Evolutionary conservation across 2,329 filamentous ascomycete genomes (phyloP).

Genomic region (Aphanoascus verrucosus): DNA sequence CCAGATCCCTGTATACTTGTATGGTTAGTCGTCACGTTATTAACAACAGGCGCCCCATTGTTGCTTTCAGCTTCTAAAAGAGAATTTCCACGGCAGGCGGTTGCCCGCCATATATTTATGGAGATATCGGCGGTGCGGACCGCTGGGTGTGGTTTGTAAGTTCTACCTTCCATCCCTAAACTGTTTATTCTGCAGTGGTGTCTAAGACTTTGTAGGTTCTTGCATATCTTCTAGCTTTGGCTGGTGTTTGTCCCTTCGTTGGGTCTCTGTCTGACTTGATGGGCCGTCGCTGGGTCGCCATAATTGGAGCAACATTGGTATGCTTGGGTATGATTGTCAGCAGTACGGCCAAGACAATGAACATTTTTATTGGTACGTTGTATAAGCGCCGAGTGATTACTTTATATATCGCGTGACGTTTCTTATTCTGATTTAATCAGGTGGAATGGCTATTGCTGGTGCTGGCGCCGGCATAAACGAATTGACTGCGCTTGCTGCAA

Average conservation of each 20-base stretch:
- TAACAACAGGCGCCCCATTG: too few species aligned
- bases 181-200: background rate
- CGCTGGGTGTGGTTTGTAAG: slow-evolving; percentile 51
- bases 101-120: slow-evolving; percentile 47
- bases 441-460: slow-evolving; percentile 49
- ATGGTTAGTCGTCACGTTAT: slow-evolving; percentile 27
- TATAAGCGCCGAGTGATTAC: background rate
- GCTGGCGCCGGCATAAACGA: slow-evolving; percentile 58
- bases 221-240: slow-evolving; percentile 45
- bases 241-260: slow-evolving; percentile 52
- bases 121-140: slow-evolving; percentile 49
- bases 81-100: slow-evolving; percentile 24
- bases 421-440: slow-evolving; percentile 23
- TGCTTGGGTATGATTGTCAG: slow-evolving; percentile 51
- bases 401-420: background rate
- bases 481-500: slow-evolving; percentile 56
- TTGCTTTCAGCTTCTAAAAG: background rate
- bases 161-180: slow-evolving; percentile 4
- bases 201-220: slow-evolving; percentile 28
- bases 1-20: slow-evolving; percentile 49
- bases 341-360: slow-evolving; percentile 49
- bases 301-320: slow-evolving; percentile 45
- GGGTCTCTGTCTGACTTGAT: slow-evolving; percentile 55
- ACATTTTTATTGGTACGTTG: slow-evolving; percentile 47
- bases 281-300: slow-evolving; percentile 50